Evolutionary conservation across 371 early-diverging fungal species (phyloP), one percentile per base, ranked within the genome.

Genomic region (Apophysomyces variabilis): DNA sequence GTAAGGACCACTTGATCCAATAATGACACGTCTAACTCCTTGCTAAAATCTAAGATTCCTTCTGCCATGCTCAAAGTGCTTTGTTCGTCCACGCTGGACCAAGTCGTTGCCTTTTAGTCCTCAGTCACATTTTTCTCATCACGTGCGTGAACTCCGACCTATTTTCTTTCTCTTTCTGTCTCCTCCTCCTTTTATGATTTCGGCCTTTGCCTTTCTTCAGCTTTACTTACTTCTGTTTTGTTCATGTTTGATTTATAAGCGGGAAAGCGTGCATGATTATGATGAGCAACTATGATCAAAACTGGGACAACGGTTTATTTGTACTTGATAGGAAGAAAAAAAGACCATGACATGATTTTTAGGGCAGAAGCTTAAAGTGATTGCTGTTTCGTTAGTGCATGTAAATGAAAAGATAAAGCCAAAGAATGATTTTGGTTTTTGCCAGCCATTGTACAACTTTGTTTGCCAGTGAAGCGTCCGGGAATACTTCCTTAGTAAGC

Each of bases 1-100:
- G 93, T 87, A 57, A 85, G 82, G 56, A 97, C 98, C 21, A 97
- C 95, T 47, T 86, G 87, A 87, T 98, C 99, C 65, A 98, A 84
- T 70, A 95, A 83, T 43, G 76, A 71, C 62, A 96, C 86, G 74
- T 98, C 94, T 68, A 98, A 87, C 60, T 95, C 95, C 69, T 86
- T 85, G 74, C 85, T 87, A 75, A 96, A 96, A 75, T 98, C 96
- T 68, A 98, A 89, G 74, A 98, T 91, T 64, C 81, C 80, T 85
- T 93, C 76, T 39, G 76, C 73, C 75, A 79, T 77, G 50, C 37
- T 46, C 47, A 66, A 26, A 66, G 45, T 18, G 57, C n/a, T 47
- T 11, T 47, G 18, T 47, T 47, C 47, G 11, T 47, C 47, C 47
- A 47, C 47, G 47, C 13, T 16, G 32, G n/a, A 57, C 7, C 8